Conservation (phyloP, 75 land plant genomes). For the Pinus taeda region DNA sequence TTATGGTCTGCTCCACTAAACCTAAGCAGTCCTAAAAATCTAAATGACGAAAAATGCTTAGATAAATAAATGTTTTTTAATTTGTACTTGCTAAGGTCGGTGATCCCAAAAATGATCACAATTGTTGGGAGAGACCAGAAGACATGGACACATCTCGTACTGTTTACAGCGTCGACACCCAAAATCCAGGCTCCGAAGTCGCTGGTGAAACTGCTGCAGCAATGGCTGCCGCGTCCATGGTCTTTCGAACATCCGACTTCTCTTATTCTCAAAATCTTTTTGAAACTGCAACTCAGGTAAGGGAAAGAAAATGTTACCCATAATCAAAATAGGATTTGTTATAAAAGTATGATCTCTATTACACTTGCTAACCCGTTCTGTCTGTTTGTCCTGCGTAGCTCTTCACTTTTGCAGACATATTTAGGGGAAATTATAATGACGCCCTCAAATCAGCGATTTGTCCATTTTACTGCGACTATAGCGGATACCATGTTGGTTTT, state of each 20-base stretch:
- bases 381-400: slow-evolving; percentile 38
- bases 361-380: not conserved
- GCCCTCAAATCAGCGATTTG: slow-evolving; percentile 61
- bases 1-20: not conserved
- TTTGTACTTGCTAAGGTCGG: slow-evolving; percentile 34
- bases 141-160: slow-evolving; percentile 69
- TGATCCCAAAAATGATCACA: slow-evolving; percentile 58
- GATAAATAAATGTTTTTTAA: not conserved
- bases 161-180: slow-evolving; percentile 41
- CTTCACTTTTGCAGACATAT: slow-evolving; percentile 75
- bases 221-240: slow-evolving; percentile 71
- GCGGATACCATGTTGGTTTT: slow-evolving; percentile 68
- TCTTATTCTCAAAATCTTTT: slow-evolving; percentile 31
- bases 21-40: not conserved
- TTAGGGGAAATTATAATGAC: slow-evolving; percentile 83
- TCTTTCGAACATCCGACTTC: slow-evolving; percentile 38
- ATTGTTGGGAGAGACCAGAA: slow-evolving; percentile 84
- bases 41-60: not conserved
- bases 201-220: slow-evolving; percentile 86
- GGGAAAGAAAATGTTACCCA: not conserved
- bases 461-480: slow-evolving; percentile 92
- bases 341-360: too few species aligned
- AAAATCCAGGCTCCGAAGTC: slow-evolving; percentile 68
- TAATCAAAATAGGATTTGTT: too few species aligned
- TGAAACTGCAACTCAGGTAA: slow-evolving; percentile 17